Percentiles rank a stretch among this genome's conserved stretches.
Evolutionary conservation across 768 basidiomycete genomes (phyloP).

Genomic region (Sporobolomyces roseus): DNA sequence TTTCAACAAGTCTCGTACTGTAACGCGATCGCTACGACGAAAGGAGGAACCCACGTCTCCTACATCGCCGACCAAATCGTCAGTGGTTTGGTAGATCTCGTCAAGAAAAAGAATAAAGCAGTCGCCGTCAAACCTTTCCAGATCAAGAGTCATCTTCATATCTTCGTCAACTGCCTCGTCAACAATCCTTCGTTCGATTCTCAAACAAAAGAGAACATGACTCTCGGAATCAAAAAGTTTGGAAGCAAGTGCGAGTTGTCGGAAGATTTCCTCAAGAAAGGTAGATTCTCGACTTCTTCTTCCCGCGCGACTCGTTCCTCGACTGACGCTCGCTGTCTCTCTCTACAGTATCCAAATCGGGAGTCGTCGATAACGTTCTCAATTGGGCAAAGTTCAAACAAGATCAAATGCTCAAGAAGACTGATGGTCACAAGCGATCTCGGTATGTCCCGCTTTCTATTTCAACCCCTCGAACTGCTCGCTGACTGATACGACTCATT

Average conservation of each 20-base stretch:
- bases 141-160: slow-evolving; percentile 97
- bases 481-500: background rate
- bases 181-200: slow-evolving; percentile 99
- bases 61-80: slow-evolving; percentile 82
- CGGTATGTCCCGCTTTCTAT: slow-evolving; percentile 57
- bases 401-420: slow-evolving; percentile 92
- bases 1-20: slow-evolving; percentile 96
- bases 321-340: background rate
- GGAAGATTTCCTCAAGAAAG: slow-evolving; percentile 95
- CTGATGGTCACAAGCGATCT: slow-evolving; percentile 81
- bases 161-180: slow-evolving; percentile 91
- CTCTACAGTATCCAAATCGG: slow-evolving; percentile 70
- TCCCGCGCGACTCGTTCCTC: background rate
- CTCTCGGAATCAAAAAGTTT: slow-evolving; percentile 79
- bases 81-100: slow-evolving; percentile 71
- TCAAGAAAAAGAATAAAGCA: slow-evolving; percentile 95
- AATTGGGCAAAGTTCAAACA: slow-evolving; percentile 97
- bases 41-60: slow-evolving; percentile 90
- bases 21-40: slow-evolving; percentile 93
- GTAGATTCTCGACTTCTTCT: slow-evolving; percentile 52
- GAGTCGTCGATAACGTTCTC: slow-evolving; percentile 84
- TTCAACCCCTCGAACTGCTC: background rate
- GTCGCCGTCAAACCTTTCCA: slow-evolving; percentile 89
- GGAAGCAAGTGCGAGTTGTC: slow-evolving; percentile 73
- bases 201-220: slow-evolving; percentile 96